A percentile compares a stretch with the other conserved stretches of the same genome.
Conservation (phyloP, 768 basidiomycete species). For the Tricholoma flavovirens region DNA sequence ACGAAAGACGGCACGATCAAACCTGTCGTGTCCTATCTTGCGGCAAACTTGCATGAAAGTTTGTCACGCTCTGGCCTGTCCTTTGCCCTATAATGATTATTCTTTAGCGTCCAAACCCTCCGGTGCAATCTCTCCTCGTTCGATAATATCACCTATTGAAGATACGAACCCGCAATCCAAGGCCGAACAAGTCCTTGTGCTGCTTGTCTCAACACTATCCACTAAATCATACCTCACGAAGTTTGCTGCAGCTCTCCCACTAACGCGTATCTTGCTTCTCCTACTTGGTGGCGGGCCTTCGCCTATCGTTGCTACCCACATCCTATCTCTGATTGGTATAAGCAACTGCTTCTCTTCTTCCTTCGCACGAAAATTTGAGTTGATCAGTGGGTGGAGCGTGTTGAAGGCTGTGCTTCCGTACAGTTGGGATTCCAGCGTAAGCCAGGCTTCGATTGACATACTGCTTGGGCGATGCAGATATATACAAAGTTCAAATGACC, state of each 20-base stretch:
- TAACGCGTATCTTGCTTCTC: conserved; percentile 73
- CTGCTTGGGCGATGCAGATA: conserved; percentile 46
- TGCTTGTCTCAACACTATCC: conserved; percentile 58
- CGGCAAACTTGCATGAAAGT: conserved; percentile 74
- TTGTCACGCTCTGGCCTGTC: conserved; percentile 12
- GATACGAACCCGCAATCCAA: conserved; percentile 44
- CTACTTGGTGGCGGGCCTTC: conserved; percentile 75
- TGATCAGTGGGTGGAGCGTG: conserved; percentile 78
- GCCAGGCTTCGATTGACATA: conserved; percentile 63
- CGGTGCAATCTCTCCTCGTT: conserved; percentile 43
- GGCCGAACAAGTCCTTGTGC: conserved; percentile 61
- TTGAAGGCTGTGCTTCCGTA: conserved; percentile 62
- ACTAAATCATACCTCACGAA: conserved; percentile 55
- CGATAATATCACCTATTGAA: conserved; percentile 53
- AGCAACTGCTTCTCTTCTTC: conserved; percentile 49
- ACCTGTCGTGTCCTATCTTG: conserved; percentile 80
- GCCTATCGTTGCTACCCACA: conserved; percentile 49
- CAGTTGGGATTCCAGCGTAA: conserved; percentile 65
- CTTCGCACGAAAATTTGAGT: conserved; percentile 79
- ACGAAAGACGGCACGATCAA: conserved; percentile 73
- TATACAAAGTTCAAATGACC: conserved; percentile 18
- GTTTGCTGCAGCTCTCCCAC: conserved; percentile 68
- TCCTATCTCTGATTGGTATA: conserved; percentile 54
- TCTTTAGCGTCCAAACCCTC: conserved; percentile 14
- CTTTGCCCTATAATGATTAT: conserved; percentile 6